Base-by-base conservation (phyloP, 768 basidiomycete species). In the Suillus lakei region DNA sequence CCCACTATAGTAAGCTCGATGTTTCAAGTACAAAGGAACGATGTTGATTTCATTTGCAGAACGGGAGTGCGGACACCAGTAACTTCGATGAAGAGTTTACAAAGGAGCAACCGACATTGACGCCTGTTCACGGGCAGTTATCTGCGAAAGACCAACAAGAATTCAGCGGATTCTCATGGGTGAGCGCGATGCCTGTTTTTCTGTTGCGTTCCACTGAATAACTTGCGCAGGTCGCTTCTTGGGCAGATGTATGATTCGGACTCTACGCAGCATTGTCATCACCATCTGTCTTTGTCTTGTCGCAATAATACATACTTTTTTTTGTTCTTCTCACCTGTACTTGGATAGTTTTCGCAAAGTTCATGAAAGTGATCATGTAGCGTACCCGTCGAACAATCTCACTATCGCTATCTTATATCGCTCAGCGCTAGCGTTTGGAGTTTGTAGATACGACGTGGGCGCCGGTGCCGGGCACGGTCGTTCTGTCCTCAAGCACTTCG, bases 51-150 rank as follows among this genome's bases (percentile, higher is more conserved):
- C 12, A 54, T 66, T 61, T 48, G 43, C 70, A 94, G 92, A 93
- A 88, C 64, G 92, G 92, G 69, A 91, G 88, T 68, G 91, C 92
- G 48, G 92, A 94, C 80, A 93, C 92, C 55, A 93, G 90, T 75
- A 95, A 98, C 80, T 98, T 98, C 80, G 95, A 98, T 78, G 90
- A 95, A 74, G 98, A 98, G 76, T 99, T 99, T 77, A 99, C 98
- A 43, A 86, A 86, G 62, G 98, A 99, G 76, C 93, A 98, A 76
- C 98, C 98, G 16, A 99, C 96, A 2, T 81, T 99, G 70, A 99
- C 98, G 3, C 98, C 98, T 18, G 98, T 99, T 44, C 96, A 99
- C 72, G 94, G 93, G 18, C 95, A 97, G 68, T 78, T 99, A 66
- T 94, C 94, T 23, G 73, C 91, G 32, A 90, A 90, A 58, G 95